Evolutionary conservation across 768 basidiomycete genomes (phyloP).

Genomic region (Lenzites betulinus): DNA sequence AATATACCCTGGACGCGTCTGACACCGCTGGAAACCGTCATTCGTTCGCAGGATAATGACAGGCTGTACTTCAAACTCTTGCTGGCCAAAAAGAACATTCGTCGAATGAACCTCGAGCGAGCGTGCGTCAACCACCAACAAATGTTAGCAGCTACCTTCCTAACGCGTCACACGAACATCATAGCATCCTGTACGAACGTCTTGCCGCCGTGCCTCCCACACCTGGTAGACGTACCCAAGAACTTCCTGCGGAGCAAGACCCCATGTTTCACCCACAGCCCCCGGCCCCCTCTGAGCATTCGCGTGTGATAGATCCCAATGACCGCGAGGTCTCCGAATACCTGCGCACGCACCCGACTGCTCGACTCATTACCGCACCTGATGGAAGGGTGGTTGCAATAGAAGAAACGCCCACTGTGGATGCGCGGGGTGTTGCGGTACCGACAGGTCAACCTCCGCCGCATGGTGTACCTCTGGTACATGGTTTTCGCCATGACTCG

Average conservation of each 20-base stretch:
- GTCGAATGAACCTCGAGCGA: slow-evolving; percentile 85
- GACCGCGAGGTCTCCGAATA: slow-evolving; percentile 55
- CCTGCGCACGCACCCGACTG: slow-evolving; percentile 47
- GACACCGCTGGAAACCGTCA: slow-evolving; percentile 1
- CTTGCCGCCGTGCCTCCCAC: slow-evolving; percentile 62
- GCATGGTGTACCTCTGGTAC: slow-evolving; percentile 28
- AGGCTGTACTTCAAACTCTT: slow-evolving; percentile 81
- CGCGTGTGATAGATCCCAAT: slow-evolving; percentile 38
- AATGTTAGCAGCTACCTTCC: slow-evolving; percentile 9
- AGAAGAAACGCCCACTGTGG: slow-evolving; percentile 46
- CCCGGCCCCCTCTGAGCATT: slow-evolving; percentile 25
- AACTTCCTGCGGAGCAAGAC: slow-evolving; percentile 30
- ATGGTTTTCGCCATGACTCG: slow-evolving; percentile 29
- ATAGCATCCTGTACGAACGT: slow-evolving; percentile 79
- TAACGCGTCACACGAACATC: slow-evolving; percentile 11
- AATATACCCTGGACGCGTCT: neutral
- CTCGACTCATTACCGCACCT: slow-evolving; percentile 46
- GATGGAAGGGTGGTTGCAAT: slow-evolving; percentile 53
- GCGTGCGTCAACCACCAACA: slow-evolving; percentile 57
- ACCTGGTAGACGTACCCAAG: slow-evolving; percentile 38
- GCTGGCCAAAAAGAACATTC: slow-evolving; percentile 78
- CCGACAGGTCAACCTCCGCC: slow-evolving; percentile 25
- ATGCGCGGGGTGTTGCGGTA: slow-evolving; percentile 20
- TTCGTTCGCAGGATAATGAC: slow-evolving; percentile 73
- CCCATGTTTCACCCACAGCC: slow-evolving; percentile 29